Evolutionary conservation across 495 filamentous ascomycete genomes (phyloP), one percentile per base, ranked within the genome.

Genomic region (Massariosphaeria phaeospora): DNA sequence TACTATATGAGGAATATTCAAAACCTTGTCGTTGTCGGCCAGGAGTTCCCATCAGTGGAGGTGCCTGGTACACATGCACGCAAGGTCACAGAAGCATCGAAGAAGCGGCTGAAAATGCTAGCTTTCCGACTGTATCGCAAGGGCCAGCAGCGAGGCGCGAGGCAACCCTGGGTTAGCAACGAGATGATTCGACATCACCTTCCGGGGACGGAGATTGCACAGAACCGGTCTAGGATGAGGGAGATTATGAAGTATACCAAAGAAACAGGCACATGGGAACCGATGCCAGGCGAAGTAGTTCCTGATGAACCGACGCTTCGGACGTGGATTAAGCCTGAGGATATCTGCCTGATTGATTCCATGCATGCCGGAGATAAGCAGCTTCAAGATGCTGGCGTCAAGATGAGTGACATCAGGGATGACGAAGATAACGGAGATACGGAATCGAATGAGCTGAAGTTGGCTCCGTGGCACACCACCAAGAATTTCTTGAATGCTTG

Each of bases 401-500:
- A 75, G 23, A 84, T 82, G 59, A 85, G 84, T 38, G 82, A 86
- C 18, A 55, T 57, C 25, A 78, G 83, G 40, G 84, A 84, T 45
- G 80, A 86, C 53, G 77, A 84, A 31, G 75, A 81, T 5, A 79
- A 83, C 10, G 80, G 81, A 51, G 79, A 83, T 27, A 76, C 78
- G 13, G 81, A 89, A 53, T 83, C 77, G 55, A 77, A 89, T n/a
- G 89, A 95, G 52, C 82, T 94, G 65, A 83, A 87, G 59, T 84
- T 99, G 70, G 90, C 91, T 1, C 93, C 93, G 1, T 99, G 93
- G 93, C 84, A 88, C 52, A 86, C 88, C 2, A 93, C 86, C 18
- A 94, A 95, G 72, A 94, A 94, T 44, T 99, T 99, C 70, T 75
- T 96, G 43, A 81, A 95, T 49, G 93, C 93, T 12, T 91, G 89